These are phyloP conservation scores for Chytriomyces confervae DNA, from an alignment of 192 early-diverging fungal genomes.

Conservation along the genomic window DNA sequence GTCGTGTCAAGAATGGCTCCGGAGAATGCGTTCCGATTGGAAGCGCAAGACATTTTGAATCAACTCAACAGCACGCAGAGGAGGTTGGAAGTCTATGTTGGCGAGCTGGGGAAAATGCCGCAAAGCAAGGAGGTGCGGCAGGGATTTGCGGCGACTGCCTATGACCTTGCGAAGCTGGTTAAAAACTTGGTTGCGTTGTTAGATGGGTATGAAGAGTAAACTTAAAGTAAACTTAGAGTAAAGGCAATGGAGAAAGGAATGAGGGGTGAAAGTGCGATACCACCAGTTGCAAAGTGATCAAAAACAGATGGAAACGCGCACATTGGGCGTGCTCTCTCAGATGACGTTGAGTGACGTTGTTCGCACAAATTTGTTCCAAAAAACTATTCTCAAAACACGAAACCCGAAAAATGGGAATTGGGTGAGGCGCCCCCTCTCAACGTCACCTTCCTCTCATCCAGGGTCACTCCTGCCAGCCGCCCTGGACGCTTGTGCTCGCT, in stretches of 20 bases:
- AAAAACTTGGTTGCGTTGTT: constrained; percentile 26
- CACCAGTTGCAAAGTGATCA: no score
- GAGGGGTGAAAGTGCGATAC: no score
- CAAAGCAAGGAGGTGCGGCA: constrained; percentile 6
- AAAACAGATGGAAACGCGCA: no score
- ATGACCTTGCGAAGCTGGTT: constrained; percentile 25
- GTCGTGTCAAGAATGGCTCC: constrained; percentile 16
- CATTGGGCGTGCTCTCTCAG: no score
- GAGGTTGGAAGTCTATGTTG: constrained; percentile 13
- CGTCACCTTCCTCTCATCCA: neutral
- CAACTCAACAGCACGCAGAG: neutral
- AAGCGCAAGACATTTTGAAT: constrained; percentile 10
- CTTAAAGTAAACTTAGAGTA: no score
- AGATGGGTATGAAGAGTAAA: neutral
- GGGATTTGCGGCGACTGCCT: constrained; percentile 22
- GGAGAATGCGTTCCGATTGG: constrained; percentile 20
- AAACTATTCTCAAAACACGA: neutral
- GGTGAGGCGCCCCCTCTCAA: constrained; percentile 9
- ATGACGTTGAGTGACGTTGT: no score
- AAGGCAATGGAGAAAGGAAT: no score
- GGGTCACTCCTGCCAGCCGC: neutral
- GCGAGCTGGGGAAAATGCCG: constrained; percentile 7
- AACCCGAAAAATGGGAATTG: constrained; percentile 11
- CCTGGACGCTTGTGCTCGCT: neutral
- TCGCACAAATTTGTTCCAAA: neutral